Conservation (phyloP, 768 basidiomycete species). For the Suillus americanus region DNA sequence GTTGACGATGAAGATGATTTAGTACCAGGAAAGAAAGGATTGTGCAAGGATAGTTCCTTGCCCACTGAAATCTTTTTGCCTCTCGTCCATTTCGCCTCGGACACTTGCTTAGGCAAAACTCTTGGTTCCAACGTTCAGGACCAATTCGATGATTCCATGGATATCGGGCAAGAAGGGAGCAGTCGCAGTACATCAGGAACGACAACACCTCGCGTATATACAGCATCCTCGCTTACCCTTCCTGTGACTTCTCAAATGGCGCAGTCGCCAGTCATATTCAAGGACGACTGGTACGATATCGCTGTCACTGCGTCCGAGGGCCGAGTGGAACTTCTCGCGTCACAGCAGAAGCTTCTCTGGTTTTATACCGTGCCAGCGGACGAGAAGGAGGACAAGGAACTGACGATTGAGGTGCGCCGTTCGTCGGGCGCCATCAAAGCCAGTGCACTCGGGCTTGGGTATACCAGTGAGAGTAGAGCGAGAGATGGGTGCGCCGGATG, state of each 20-base stretch:
- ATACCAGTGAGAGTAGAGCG: neutral
- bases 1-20: neutral
- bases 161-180: neutral
- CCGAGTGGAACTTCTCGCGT: slow-evolving; percentile 44
- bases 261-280: slow-evolving; percentile 11
- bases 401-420: slow-evolving; percentile 43
- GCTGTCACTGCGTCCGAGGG: slow-evolving; percentile 48
- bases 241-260: slow-evolving; percentile 7
- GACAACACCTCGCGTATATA: slow-evolving; percentile 8
- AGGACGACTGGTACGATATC: slow-evolving; percentile 35
- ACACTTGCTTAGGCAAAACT: slow-evolving; percentile 27
- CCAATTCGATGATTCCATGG: neutral
- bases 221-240: slow-evolving; percentile 18
- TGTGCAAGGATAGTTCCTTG: slow-evolving; percentile 29
- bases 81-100: slow-evolving; percentile 80
- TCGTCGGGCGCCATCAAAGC: slow-evolving; percentile 39
- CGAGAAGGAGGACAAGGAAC: slow-evolving; percentile 24
- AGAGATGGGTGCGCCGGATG: slow-evolving; percentile 3
- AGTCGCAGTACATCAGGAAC: neutral
- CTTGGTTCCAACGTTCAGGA: neutral
- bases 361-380: slow-evolving; percentile 38
- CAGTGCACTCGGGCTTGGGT: neutral
- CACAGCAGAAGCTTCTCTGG: slow-evolving; percentile 54
- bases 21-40: neutral
- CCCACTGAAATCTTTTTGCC: slow-evolving; percentile 94